Percentiles rank a stretch among this genome's conserved stretches.
Evolutionary conservation across 805 yeast genomes (phyloP).

Genomic region (Starmera quercuum): DNA sequence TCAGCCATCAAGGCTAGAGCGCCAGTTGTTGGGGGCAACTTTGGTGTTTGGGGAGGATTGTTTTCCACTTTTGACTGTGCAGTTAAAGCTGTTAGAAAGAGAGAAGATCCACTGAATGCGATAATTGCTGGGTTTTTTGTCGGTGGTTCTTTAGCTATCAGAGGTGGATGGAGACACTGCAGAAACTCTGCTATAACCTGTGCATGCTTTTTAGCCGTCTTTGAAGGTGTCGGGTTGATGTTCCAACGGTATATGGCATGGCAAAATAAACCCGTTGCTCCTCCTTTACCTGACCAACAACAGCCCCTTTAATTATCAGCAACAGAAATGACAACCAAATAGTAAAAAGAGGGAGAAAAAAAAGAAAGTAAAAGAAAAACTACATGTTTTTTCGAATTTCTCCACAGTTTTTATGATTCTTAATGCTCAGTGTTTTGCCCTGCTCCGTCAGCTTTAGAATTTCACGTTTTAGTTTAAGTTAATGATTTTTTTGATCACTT

Average conservation of each 20-base stretch:
- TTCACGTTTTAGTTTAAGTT: too few relatives aligned
- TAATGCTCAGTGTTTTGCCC: too few relatives aligned
- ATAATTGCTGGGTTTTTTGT: conserved; percentile 96
- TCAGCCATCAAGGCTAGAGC: conserved; percentile 93
- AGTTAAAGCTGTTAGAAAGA: conserved; percentile 89
- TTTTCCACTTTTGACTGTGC: conserved; percentile 94
- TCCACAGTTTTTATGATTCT: too few relatives aligned
- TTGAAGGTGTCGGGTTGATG: conserved; percentile 98
- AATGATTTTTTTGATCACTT: too few relatives aligned
- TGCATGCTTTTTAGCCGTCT: conserved; percentile 92
- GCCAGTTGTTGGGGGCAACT: conserved; percentile 97
- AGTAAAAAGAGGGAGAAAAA: too few relatives aligned
- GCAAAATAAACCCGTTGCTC: conserved; percentile 67
- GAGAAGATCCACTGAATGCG: conserved; percentile 98
- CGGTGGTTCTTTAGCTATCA: conserved; percentile 95
- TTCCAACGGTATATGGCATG: conserved; percentile 85
- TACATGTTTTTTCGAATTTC: too few relatives aligned
- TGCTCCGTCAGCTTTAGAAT: too few relatives aligned
- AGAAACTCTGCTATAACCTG: conserved; percentile 95
- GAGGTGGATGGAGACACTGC: conserved; percentile 98
- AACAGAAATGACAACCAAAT: neutral
- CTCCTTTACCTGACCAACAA: conserved; percentile 39
- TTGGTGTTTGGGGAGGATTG: conserved; percentile 99
- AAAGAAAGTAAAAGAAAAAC: too few relatives aligned
- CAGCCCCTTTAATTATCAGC: conserved; percentile 5